These are phyloP conservation scores for Eragrostis nindensis DNA, from an alignment of 176 grass and related monocot genomes.

Conservation along the genomic window DNA sequence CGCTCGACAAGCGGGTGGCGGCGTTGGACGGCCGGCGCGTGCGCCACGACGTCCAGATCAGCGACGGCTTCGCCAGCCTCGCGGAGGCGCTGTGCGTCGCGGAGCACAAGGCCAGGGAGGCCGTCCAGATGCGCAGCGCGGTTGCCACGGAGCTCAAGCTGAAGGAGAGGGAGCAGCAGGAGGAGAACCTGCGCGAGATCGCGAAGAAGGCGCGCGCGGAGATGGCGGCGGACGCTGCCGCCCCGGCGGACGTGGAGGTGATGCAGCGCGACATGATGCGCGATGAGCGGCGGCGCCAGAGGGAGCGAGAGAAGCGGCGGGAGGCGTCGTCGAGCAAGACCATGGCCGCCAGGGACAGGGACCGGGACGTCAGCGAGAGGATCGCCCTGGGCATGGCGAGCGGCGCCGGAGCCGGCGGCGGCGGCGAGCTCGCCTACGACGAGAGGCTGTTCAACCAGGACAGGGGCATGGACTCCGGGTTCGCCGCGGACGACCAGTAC, in stretches of 20 bases:
- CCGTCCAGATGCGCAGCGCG: not conserved
- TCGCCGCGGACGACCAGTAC: too few species aligned
- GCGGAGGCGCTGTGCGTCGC: slow-evolving; percentile 42
- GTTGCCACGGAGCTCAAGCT: slow-evolving; percentile 31
- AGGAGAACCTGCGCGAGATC: slow-evolving; percentile 29
- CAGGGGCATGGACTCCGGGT: slow-evolving; percentile 36
- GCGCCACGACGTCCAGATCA: slow-evolving; percentile 39
- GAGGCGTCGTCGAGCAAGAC: not conserved
- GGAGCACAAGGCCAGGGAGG: slow-evolving; percentile 60
- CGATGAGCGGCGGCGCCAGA: not conserved
- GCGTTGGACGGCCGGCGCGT: slow-evolving; percentile 40
- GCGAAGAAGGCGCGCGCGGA: slow-evolving; percentile 28
- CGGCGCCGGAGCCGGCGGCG: slow-evolving; percentile 1
- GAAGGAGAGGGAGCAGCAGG: slow-evolving; percentile 34
- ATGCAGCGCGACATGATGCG: slow-evolving; percentile 38
- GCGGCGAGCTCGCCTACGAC: slow-evolving; percentile 55
- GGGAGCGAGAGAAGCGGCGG: slow-evolving; percentile 49
- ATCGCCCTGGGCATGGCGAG: slow-evolving; percentile 30
- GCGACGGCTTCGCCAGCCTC: slow-evolving; percentile 38
- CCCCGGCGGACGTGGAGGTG: not conserved
- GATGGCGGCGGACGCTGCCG: not conserved
- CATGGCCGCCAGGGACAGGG: too few species aligned
- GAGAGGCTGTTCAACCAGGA: slow-evolving; percentile 63
- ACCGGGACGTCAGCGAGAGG: slow-evolving; percentile 18
- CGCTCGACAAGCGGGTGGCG: slow-evolving; percentile 52